Percentiles rank a stretch among this genome's conserved stretches.
Conservation (phyloP, 768 basidiomycete genomes). For the Auricularia heimuer region DNA sequence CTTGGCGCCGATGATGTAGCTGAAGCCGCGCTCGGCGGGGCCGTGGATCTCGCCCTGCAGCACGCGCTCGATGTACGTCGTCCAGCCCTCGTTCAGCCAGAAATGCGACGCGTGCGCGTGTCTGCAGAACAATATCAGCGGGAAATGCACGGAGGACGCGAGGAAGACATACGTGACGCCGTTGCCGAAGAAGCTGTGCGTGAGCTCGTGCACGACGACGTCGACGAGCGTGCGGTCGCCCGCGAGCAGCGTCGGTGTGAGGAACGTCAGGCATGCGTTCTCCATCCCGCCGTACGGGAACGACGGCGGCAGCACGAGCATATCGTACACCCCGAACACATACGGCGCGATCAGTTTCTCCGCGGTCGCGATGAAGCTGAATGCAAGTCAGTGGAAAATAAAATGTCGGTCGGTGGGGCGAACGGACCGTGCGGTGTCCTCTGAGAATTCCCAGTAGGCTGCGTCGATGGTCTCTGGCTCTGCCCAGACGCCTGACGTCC, state of each 20-base stretch:
- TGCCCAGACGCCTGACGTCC: constrained; percentile 85
- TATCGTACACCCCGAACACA: constrained; percentile 78
- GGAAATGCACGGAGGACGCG: too few relatives aligned
- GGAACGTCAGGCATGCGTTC: constrained; percentile 80
- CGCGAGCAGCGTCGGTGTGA: constrained; percentile 81
- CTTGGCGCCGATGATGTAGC: constrained; percentile 67
- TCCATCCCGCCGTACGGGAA: constrained; percentile 96
- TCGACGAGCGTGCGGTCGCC: constrained; percentile 83
- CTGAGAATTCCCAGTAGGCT: constrained; percentile 79
- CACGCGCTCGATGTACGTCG: constrained; percentile 84
- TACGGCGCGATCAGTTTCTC: constrained; percentile 56
- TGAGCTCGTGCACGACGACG: constrained; percentile 80
- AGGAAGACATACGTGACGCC: constrained; percentile 50
- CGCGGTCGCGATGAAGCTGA: background rate
- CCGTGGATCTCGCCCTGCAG: constrained; percentile 61
- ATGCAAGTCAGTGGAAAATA: background rate
- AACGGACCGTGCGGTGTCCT: constrained; percentile 59
- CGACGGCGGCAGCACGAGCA: constrained; percentile 79
- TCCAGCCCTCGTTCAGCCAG: constrained; percentile 90
- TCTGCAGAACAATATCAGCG: too few relatives aligned
- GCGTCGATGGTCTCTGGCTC: constrained; percentile 75
- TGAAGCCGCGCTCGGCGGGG: constrained; percentile 69
- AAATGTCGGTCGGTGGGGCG: too few relatives aligned
- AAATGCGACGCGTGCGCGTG: constrained; percentile 70
- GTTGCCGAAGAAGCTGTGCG: constrained; percentile 91